Evolutionary conservation across 2,329 filamentous ascomycete genomes (phyloP).

Genomic region (Penicillium sp.): DNA sequence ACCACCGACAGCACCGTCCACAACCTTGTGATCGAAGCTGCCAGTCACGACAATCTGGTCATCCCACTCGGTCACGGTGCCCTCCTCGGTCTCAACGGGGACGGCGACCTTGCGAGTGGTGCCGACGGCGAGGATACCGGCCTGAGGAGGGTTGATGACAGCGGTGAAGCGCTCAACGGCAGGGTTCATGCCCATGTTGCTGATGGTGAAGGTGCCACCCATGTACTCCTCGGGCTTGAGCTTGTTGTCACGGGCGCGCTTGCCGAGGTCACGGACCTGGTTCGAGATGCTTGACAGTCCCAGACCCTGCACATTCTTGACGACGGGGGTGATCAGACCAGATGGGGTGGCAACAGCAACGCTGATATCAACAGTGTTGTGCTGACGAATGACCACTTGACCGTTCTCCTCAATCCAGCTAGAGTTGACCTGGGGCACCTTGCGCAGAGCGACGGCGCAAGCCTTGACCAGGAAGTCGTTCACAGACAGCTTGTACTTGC

Average conservation of each 20-base stretch:
- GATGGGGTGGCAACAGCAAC: conserved; percentile 90
- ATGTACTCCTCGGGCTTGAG: conserved; percentile 99
- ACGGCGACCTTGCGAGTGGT: conserved; percentile 93
- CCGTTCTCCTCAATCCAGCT: conserved; percentile 80
- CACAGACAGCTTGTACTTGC: conserved; percentile 98
- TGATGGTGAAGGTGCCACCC: conserved; percentile 97
- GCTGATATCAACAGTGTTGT: conserved; percentile 87
- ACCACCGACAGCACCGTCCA: conserved; percentile 90
- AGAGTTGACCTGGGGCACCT: conserved; percentile 93
- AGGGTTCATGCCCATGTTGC: conserved; percentile 99
- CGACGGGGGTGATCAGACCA: conserved; percentile 95
- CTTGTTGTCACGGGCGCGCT: conserved; percentile 93
- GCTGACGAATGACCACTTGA: conserved; percentile 75
- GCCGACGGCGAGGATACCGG: conserved; percentile 88
- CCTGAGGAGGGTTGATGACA: conserved; percentile 97
- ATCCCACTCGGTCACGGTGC: conserved; percentile 78
- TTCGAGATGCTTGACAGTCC: conserved; percentile 83
- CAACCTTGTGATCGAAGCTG: conserved; percentile 98
- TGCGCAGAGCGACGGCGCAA: conserved; percentile 77
- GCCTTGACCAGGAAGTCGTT: conserved; percentile 99
- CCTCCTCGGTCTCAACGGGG: conserved; percentile 77
- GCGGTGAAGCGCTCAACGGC: conserved; percentile 96
- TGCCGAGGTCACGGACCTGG: conserved; percentile 92
- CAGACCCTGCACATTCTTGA: conserved; percentile 78
- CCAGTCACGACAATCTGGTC: conserved; percentile 93